Evolutionary conservation across 2,329 filamentous ascomycete genomes (phyloP).

Genomic region (Pseudopyrenochaeta lycopersici): DNA sequence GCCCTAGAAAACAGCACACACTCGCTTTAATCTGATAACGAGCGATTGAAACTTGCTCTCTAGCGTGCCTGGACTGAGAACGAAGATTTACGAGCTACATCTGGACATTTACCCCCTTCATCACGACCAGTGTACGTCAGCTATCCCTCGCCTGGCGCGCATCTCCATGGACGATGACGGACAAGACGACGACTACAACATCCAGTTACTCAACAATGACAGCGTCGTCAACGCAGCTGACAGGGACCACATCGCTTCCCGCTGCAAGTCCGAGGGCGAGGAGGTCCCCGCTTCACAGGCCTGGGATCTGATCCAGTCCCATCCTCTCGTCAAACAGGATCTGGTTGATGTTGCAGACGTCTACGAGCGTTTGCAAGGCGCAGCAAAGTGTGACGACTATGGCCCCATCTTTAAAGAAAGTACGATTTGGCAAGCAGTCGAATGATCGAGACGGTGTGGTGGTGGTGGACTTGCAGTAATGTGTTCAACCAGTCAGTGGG

Average conservation of each 20-base stretch:
- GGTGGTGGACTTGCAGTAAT: too few species aligned
- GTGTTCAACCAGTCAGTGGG: too few species aligned
- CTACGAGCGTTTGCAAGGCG: slow-evolving; percentile 77
- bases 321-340: slow-evolving; percentile 78
- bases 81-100: slow-evolving; percentile 87
- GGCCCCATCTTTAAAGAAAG: slow-evolving; percentile 85
- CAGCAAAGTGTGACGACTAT: slow-evolving; percentile 84
- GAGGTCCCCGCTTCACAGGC: slow-evolving; percentile 60
- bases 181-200: slow-evolving; percentile 37
- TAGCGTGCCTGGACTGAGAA: slow-evolving; percentile 90
- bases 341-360: slow-evolving; percentile 84
- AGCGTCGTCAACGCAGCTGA: slow-evolving; percentile 43
- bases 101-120: slow-evolving; percentile 55
- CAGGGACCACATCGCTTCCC: slow-evolving; percentile 34
- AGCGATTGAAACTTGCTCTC: slow-evolving; percentile 82
- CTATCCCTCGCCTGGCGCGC: slow-evolving; percentile 51
- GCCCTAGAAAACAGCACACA: slow-evolving; percentile 78
- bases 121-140: slow-evolving; percentile 48
- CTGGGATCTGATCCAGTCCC: slow-evolving; percentile 88
- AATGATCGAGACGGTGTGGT: slow-evolving; percentile 78
- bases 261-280: slow-evolving; percentile 27
- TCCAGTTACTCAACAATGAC: slow-evolving; percentile 39
- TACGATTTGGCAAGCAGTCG: slow-evolving; percentile 76
- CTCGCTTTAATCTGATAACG: slow-evolving; percentile 81
- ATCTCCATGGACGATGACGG: slow-evolving; percentile 29